Percentiles rank a stretch among this genome's conserved stretches.
These are phyloP conservation scores for Curvularia sp. DNA, from an alignment of 2,329 filamentous ascomycete genomes.

Conservation along the genomic window DNA sequence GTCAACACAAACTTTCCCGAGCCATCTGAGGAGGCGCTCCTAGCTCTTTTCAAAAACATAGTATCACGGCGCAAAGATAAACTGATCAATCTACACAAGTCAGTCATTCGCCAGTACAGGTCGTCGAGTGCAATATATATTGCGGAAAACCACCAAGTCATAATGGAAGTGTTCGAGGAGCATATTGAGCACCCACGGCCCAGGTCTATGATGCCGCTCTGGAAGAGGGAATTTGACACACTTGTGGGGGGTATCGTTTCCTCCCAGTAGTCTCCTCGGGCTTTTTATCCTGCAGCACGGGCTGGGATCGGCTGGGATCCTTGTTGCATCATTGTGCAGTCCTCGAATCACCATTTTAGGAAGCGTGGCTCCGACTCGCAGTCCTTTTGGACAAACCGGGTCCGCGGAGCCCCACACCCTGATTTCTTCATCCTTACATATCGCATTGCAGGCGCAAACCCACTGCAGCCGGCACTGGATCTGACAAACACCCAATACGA, in stretches of 20 bases:
- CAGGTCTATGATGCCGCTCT: constrained; percentile 42
- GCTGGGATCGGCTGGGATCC: neutral
- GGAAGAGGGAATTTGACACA: constrained; percentile 43
- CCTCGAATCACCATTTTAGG: neutral
- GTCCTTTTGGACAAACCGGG: neutral
- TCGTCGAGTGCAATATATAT: constrained; percentile 26
- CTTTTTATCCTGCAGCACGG: neutral
- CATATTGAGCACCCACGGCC: constrained; percentile 17
- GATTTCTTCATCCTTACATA: neutral
- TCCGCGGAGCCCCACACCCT: neutral
- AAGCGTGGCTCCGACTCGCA: neutral
- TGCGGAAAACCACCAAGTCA: constrained; percentile 24
- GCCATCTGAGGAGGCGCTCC: constrained; percentile 32
- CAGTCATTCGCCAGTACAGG: constrained; percentile 39
- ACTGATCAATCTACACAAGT: constrained; percentile 26
- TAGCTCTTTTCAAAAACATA: constrained; percentile 43
- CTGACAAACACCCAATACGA: neutral
- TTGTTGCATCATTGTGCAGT: neutral
- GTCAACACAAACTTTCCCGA: constrained; percentile 42
- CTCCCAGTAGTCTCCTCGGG: neutral
- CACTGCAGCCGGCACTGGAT: neutral
- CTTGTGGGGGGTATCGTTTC: constrained; percentile 34
- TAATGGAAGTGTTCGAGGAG: constrained; percentile 36
- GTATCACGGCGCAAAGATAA: constrained; percentile 30
- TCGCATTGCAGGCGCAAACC: neutral